phyloP scores from a whole-genome alignment of 441 rosid species.

The Arabidopsis hybrid region DNA sequence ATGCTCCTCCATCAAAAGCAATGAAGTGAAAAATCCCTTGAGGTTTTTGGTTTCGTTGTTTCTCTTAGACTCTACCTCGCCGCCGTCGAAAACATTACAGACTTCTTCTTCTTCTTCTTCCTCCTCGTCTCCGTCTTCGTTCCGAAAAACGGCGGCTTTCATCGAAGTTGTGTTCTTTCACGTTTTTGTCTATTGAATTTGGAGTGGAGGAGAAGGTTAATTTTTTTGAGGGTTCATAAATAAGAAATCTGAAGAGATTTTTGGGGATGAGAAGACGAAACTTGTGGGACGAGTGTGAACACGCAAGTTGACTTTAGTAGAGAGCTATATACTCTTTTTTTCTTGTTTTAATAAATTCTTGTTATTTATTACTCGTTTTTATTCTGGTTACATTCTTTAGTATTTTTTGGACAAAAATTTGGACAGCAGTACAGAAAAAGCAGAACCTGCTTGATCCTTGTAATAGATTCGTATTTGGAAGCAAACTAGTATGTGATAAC shows the following conservation, averaged over 20 bases:
- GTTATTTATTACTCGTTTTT: conserved; percentile 21
- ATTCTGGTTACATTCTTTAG: conserved; percentile 13
- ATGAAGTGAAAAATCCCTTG: conserved; percentile 69
- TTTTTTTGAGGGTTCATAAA: conserved; percentile 38
- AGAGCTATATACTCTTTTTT: neutral
- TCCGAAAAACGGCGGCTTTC: conserved; percentile 42
- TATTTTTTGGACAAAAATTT: neutral
- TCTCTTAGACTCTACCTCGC: conserved; percentile 31
- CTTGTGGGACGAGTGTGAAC: conserved; percentile 47
- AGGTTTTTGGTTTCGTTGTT: conserved; percentile 58
- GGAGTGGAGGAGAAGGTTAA: conserved; percentile 27
- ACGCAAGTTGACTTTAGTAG: conserved; percentile 47
- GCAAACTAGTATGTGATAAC: neutral
- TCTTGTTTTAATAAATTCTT: neutral
- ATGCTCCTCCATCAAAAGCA: conserved; percentile 70
- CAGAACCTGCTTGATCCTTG: neutral
- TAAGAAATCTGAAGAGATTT: conserved; percentile 25
- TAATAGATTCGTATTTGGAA: conserved; percentile 30
- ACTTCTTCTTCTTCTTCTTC: conserved; percentile 40
- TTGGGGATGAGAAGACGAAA: conserved; percentile 35
- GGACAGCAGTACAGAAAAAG: neutral
- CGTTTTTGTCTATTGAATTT: neutral
- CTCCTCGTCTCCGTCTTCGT: conserved; percentile 18
- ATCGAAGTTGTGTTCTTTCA: conserved; percentile 30
- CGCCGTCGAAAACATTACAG: conserved; percentile 43